phyloP scores from a whole-genome alignment of 306 rosid species.

The Dalbergia cochinchinensis region DNA sequence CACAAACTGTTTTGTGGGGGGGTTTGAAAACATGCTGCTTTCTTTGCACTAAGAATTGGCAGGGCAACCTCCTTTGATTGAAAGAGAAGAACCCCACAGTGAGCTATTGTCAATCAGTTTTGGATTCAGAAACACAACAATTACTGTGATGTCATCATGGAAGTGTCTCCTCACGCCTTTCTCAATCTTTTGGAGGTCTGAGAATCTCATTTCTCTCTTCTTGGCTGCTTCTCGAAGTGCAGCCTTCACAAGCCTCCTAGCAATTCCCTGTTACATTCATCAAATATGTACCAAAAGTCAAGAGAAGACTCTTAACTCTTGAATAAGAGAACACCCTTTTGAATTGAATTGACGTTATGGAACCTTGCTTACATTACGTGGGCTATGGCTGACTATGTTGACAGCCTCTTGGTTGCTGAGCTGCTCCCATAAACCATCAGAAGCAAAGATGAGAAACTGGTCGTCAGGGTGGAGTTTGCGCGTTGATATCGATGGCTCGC shows the following conservation, averaged over 20 bases:
- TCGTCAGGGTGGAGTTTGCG: conserved; percentile 70
- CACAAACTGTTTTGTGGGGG: conserved; percentile 28
- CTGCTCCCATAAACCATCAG: conserved; percentile 95
- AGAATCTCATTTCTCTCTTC: conserved; percentile 78
- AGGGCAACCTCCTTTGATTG: conserved; percentile 67
- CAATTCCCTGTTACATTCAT: conserved; percentile 67
- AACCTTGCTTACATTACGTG: conserved; percentile 61
- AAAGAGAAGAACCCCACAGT: conserved; percentile 55
- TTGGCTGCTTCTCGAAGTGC: conserved; percentile 86
- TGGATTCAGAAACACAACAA: conserved; percentile 73
- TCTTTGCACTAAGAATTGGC: conserved; percentile 47
- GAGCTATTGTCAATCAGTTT: conserved; percentile 51
- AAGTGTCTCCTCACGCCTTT: conserved; percentile 85
- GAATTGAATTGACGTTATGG: neutral
- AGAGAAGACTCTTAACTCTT: neutral
- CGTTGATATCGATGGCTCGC: conserved; percentile 69
- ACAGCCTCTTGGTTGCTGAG: conserved; percentile 81
- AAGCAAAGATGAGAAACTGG: conserved; percentile 81
- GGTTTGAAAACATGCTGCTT: conserved; percentile 12
- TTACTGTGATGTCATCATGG: conserved; percentile 81
- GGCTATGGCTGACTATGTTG: conserved; percentile 68
- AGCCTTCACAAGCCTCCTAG: conserved; percentile 58
- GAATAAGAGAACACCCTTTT: neutral
- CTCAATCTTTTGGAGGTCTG: conserved; percentile 77
- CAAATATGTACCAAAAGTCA: neutral